Evolutionary conservation across 768 basidiomycete genomes (phyloP), one percentile per base, ranked within the genome.

Genomic region (Podaxis sp.): DNA sequence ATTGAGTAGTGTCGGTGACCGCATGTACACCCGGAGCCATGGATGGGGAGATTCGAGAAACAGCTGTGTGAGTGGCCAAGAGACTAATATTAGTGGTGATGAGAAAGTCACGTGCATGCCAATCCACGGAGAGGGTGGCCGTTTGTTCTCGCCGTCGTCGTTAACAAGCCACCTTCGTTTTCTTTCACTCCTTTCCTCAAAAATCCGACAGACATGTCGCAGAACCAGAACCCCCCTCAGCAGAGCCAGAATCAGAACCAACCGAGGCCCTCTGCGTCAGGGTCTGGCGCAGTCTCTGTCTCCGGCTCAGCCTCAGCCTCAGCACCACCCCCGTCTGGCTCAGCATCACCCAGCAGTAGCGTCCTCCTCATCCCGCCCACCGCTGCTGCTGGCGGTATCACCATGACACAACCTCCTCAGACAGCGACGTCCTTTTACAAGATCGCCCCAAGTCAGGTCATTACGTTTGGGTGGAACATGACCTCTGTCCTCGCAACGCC

Each of bases 381-480:
- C 26, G 72, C 72, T 7, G 67, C 89, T 7, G 85, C 84, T 2
- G 90, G 92, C 22, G 79, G 82, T n/a, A 72, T 92, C 57, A 82
- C 84, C 63, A 84, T 93, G 71, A 92, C 92, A 48, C 84, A 92
- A 71, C 95, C 95, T 0, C 90, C 92, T 0, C 84, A 87, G 66
- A 90, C 90, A 8, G 84, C 87, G 38, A 88, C 90, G 2, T 92
- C 93, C 24, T 96, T 86, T 79, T 96, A 87, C 81, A 95, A 95
- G 82, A 90, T 97, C 71, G 91, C 93, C 0, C 77, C 78, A 0
- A 80, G 79, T 55, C 82, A 92, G 66, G 76, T 79, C 64, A 86
- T 97, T 71, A 96, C 94, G 22, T 93, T 97, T 73, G 95, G 83
- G 11, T 97, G 95, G 96, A 94, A 93, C 75, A 84, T 94, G 69